These are phyloP conservation scores for Aspergillus ostianus DNA, from an alignment of 495 filamentous ascomycete species.

Conservation along the genomic window DNA sequence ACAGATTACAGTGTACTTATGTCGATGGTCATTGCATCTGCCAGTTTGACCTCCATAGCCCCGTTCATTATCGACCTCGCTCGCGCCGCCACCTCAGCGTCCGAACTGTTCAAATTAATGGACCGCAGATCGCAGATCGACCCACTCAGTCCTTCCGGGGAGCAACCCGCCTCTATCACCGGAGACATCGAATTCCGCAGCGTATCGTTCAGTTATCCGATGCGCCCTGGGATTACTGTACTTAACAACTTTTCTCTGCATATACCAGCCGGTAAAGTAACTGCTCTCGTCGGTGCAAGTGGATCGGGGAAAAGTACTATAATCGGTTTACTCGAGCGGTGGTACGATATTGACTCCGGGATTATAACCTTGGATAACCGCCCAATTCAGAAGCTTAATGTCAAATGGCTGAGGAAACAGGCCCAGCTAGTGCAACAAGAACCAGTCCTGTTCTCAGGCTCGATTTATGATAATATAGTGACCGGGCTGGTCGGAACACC, in stretches of 20 bases:
- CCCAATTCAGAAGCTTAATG: conserved; percentile 48
- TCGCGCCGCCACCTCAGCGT: too few relatives aligned
- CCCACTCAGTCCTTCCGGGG: too few relatives aligned
- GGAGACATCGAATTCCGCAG: too few relatives aligned
- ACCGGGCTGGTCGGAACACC: background rate
- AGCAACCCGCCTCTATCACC: too few relatives aligned
- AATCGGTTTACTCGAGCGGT: conserved; percentile 56
- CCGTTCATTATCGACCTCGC: too few relatives aligned
- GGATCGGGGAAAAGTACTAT: conserved; percentile 64
- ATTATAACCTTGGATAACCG: conserved; percentile 43
- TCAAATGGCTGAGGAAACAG: conserved; percentile 46
- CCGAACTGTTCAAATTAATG: too few relatives aligned
- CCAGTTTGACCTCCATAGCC: too few relatives aligned
- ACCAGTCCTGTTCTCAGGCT: background rate
- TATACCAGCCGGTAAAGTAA: background rate
- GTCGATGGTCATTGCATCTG: too few relatives aligned
- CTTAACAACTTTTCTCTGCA: conserved; percentile 24
- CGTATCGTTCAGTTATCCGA: conserved; percentile 27
- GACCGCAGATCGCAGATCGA: too few relatives aligned
- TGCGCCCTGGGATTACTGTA: conserved; percentile 49
- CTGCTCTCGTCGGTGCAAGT: conserved; percentile 30
- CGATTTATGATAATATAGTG: background rate
- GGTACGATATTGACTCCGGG: conserved; percentile 42
- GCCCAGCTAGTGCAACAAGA: conserved; percentile 51
- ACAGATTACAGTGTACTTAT: too few relatives aligned